Evolutionary conservation across 192 early-diverging fungal genomes (phyloP), one percentile per base, ranked within the genome.

Genomic region (Rhizophagus clarus): DNA sequence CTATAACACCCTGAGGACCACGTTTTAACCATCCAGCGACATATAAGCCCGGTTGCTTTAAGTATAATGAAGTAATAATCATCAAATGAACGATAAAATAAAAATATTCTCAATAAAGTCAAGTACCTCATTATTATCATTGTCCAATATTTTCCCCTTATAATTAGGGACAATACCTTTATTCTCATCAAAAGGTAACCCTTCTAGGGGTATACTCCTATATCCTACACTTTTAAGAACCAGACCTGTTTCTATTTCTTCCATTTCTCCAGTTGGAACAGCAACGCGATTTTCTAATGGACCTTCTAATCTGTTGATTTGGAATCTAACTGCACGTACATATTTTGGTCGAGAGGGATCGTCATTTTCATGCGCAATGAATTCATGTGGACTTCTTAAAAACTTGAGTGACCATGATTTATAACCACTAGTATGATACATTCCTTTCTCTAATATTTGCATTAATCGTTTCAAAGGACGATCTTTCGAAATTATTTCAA

Each of bases 21-120:
- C 94, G 91, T 81, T 98, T 99, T n/a, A 97, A 80, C 98, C 98
- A 99, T 7, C 97, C 97, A 2, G 96, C 81, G 0, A 92, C 94
- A 81, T 99, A 99, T 34, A 99, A 76, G 0, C 95, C 93, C 17
- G 92, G 90, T 7, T 87, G 72, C 87, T 88, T 45, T 26, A 63
- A 2, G 8, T 29, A 81, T 42, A 20, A 24, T 64, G 28, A 14
- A 42, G 72, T 76, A 42, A 75, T 40, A 49, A 64, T 49, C 4
- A 29, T 26, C 31, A 61, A 24, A 5, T 28, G 17, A 20, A 15
- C n/a, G 69, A 61, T 37, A 72, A 24, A 29, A 29, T 15, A 31
- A 5, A 29, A 4, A 29, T 4, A 32, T 32, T 29, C 9, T 66
- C 11, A 66, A 51, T 24, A 17, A 37, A 15, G 24, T 26, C 31